Evolutionary conservation across 768 basidiomycete genomes (phyloP).

Genomic region (Pleurotus platypus): DNA sequence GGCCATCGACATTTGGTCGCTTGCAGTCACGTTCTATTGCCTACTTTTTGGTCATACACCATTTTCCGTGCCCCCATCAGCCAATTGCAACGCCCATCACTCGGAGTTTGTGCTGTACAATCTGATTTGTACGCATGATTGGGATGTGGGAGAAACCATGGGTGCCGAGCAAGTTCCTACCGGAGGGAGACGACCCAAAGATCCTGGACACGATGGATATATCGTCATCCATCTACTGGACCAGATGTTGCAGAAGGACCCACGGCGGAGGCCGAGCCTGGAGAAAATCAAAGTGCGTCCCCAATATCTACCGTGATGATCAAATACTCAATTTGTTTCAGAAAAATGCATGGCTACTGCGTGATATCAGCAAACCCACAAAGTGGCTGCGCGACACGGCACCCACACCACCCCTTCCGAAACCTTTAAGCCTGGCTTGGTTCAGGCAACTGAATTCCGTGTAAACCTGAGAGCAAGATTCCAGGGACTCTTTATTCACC

Average conservation of each 20-base stretch:
- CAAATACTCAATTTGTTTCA: slow-evolving; percentile 13
- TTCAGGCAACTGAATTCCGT: neutral
- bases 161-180: slow-evolving; percentile 30
- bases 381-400: slow-evolving; percentile 34
- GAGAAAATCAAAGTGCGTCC: slow-evolving; percentile 28
- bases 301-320: neutral
- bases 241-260: slow-evolving; percentile 38
- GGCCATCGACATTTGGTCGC: slow-evolving; percentile 44
- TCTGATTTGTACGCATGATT: slow-evolving; percentile 38
- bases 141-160: slow-evolving; percentile 34
- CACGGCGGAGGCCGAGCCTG: slow-evolving; percentile 26
- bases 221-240: slow-evolving; percentile 31
- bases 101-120: slow-evolving; percentile 36
- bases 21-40: slow-evolving; percentile 45
- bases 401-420: slow-evolving; percentile 11
- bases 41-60: slow-evolving; percentile 42
- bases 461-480: no score
- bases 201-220: slow-evolving; percentile 24
- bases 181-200: slow-evolving; percentile 29
- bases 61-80: slow-evolving; percentile 30
- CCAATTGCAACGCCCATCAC: slow-evolving; percentile 30
- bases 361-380: slow-evolving; percentile 27
- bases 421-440: neutral
- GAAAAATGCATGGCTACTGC: slow-evolving; percentile 36
- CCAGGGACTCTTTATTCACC: no score